Evolutionary conservation across 2,329 filamentous ascomycete species (phyloP), one percentile per base, ranked within the genome.

Genomic region (Emmonsiellopsis sp.): DNA sequence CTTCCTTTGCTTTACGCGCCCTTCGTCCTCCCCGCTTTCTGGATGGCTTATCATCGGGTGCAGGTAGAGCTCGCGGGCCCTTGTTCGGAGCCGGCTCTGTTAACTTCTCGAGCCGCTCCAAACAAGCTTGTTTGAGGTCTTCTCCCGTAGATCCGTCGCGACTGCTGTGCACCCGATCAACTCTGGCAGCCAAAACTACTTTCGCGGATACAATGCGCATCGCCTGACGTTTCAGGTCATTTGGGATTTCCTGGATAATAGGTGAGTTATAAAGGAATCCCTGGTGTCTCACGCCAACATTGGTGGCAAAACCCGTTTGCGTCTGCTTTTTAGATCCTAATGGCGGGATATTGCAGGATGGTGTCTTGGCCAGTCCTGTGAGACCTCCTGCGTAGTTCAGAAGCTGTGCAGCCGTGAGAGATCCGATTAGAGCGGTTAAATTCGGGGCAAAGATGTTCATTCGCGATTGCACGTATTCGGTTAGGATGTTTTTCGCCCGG

Each of bases 381-480:
- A 98, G 76, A 7, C 93, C 93, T 57, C 93, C 93, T 0, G 90
- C 87, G 55, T 89, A 89, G 70, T 96, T 96, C 63, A 98, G 86
- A n/a, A 98, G 81, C 71, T 97, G 92, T 3, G 93, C 93, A 7
- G 93, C 92, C 2, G 92, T 96, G 15, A 95, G 79, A 0, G 92
- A 93, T 15, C 93, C 93, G 54, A 98, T 87, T 15, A 98, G 80
- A 1, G 84, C 85, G 0, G 93, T 95, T 52, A 97, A 73, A 63
- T 98, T 98, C 0, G 93, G 93, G 4, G 93, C 93, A 66, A 97
- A 97, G 35, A 95, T 79, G 61, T 87, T 93, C 89, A 98, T 97
- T 57, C 93, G 87, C 37, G 92, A 96, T 71, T 96, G 89, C 13
- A 98, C 93, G 65, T 95, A 98, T 67, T 93, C 86, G 1, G 89